Evolutionary conservation across 441 rosid genomes (phyloP).

Genomic region (Gossypium aridum): DNA sequence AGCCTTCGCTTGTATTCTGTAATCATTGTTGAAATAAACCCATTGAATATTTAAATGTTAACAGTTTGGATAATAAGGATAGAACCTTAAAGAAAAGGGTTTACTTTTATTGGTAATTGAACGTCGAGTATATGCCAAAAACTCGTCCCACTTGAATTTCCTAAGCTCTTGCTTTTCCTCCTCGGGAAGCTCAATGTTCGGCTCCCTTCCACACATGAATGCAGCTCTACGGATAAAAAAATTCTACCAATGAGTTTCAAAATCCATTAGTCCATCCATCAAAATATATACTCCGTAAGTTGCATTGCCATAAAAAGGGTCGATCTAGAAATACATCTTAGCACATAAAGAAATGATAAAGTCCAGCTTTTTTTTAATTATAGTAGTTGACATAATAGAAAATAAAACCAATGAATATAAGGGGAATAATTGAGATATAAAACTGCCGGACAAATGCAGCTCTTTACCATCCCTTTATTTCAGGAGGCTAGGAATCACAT

Average conservation of each 20-base stretch:
- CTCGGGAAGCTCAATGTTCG: slow-evolving; percentile 76
- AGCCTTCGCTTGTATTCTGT: slow-evolving; percentile 73
- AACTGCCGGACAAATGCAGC: neutral
- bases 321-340: neutral
- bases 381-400: neutral
- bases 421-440: neutral
- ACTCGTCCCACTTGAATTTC: slow-evolving; percentile 78
- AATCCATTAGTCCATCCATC: neutral
- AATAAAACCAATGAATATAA: neutral
- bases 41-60: neutral
- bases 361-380: neutral
- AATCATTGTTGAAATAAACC: slow-evolving; percentile 2
- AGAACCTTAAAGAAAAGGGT: neutral
- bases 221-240: slow-evolving; percentile 62
- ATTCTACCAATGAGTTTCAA: neutral
- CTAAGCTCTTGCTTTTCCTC: slow-evolving; percentile 70
- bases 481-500: neutral
- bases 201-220: slow-evolving; percentile 97
- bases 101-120: slow-evolving; percentile 87
- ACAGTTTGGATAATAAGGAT: neutral
- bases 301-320: neutral
- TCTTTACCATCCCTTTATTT: neutral
- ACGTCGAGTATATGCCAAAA: slow-evolving; percentile 74
- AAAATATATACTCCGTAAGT: neutral
- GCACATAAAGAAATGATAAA: neutral